Base-by-base conservation (phyloP, 306 rosid species). In the Senna tora region DNA sequence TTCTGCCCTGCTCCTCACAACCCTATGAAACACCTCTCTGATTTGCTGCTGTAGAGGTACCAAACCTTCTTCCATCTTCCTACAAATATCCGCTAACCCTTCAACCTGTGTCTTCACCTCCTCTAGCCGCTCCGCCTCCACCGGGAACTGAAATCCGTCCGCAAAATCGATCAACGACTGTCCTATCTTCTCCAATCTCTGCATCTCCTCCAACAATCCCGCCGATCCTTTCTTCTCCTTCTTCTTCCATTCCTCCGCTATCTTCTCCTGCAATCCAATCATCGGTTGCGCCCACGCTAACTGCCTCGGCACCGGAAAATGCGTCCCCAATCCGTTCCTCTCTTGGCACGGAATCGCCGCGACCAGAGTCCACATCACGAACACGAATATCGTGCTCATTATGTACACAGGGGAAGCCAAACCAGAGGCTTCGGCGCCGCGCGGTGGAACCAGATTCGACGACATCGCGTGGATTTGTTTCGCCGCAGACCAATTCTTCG, bases 331-430 rank as follows among this genome's bases (percentile, higher is more conserved):
- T 2, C 99, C 99, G 5, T 67, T 86, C 51, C 99, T 66, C 79
- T 95, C 99, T 59, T 91, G 99, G 67, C 99, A 95, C 0, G 97
- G 99, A 5, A 95, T 73, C 0, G 96, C 92, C 2, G 99, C 88
- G 12, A 87, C 89, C 15, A 95, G 66, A 21, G 89, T 74, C 99
- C 97, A 95, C 96, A 95, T 92, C 4, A 88, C 92, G 14, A 87
- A 88, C 28, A 87, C 75, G 61, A 79, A 65, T 0, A 88, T 65
- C 0, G 88, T 73, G 33, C 90, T 85, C 96, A 92, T 89, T 5
- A 95, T 62, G n/a, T 82, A 95, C 5, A 95, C 73, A 0, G 93
- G 91, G 8, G 70, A 74, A 0, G 91, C 88, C 84, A 89, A 33
- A 1, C 91, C 89, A 0, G 87, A 28, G 0, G 90, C 38, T 12